Evolutionary conservation across 805 yeast species (phyloP), one percentile per base, ranked within the genome.

Genomic region (Metschnikowia drakensbergensis): DNA sequence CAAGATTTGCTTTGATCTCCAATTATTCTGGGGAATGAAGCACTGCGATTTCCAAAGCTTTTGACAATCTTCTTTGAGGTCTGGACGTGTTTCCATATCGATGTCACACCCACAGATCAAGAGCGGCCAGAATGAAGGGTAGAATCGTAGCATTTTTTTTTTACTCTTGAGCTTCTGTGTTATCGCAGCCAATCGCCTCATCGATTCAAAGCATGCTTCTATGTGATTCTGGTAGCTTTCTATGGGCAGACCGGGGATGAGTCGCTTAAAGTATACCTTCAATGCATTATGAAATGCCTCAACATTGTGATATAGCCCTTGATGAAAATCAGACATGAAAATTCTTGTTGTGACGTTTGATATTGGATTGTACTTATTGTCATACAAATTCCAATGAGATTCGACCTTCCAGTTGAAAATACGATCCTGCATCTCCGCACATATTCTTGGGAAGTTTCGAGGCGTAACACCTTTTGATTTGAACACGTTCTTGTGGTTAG

Each of bases 1-100:
- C 52, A 79, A 61, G 27, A 79, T 69, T 57, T 80, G 84, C 54
- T 78, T 78, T 0, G 77, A 75, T 33, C 82, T 64, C 84, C 84
- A 80, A 53, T 74, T 75, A 48, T 75, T 76, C 11, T 58, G 59
- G 34, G 58, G 17, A 28, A 64, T 60, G 46, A 45, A 52, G 38
- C 55, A 58, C 26, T 54, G 62, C 36, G 66, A 64, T 32, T 63
- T 57, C 64, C 74, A 67, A 4, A 72, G 58, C 23, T 58, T 45
- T 36, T 61, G 62, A 47, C 72, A 69, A 42, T 68, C 59, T 6
- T 55, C 50, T 51, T 71, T 76, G 23, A 65, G 50, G 2, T 54
- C 53, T 1, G 46, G 42, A 31, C 63, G 67, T 4, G 64, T 57
- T 0, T 71, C 32, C 22, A 53, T 42, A 22, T 54, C 57, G 7